These are phyloP conservation scores for Lachnellula occidentalis DNA, from an alignment of 2,329 filamentous ascomycete species.

Conservation along the genomic window DNA sequence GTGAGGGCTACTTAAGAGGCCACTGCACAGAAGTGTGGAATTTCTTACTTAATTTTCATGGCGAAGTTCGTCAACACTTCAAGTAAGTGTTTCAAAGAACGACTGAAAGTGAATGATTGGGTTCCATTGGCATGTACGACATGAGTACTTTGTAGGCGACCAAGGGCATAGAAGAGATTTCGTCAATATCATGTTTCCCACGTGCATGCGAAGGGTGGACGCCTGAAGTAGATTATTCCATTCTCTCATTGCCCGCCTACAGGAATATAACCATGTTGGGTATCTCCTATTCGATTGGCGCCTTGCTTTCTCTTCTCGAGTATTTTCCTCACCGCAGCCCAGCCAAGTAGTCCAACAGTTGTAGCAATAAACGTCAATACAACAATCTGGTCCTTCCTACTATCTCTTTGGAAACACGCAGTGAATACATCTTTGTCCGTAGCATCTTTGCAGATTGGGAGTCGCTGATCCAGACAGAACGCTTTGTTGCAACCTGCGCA, in stretches of 20 bases:
- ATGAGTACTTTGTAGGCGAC: too few relatives aligned
- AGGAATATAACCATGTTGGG: conserved; percentile 21
- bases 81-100: too few relatives aligned
- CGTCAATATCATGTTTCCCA: too few relatives aligned
- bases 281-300: conserved; percentile 16
- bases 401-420: conserved; percentile 62
- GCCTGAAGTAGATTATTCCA: not conserved
- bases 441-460: conserved; percentile 58
- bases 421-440: conserved; percentile 57
- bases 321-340: conserved; percentile 50
- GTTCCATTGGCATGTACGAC: too few relatives aligned
- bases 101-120: too few relatives aligned
- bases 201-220: too few relatives aligned
- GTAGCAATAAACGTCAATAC: conserved; percentile 59
- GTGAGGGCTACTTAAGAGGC: too few relatives aligned
- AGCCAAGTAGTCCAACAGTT: conserved; percentile 53
- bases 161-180: too few relatives aligned
- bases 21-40: too few relatives aligned
- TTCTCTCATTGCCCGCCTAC: conserved; percentile 17
- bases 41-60: too few relatives aligned
- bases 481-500: conserved; percentile 60
- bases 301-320: conserved; percentile 37
- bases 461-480: conserved; percentile 54
- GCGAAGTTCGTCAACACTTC: too few relatives aligned
- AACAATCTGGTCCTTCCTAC: conserved; percentile 60